Base-by-base conservation (phyloP, 2,329 filamentous ascomycete genomes). In the Botrytis porri region DNA sequence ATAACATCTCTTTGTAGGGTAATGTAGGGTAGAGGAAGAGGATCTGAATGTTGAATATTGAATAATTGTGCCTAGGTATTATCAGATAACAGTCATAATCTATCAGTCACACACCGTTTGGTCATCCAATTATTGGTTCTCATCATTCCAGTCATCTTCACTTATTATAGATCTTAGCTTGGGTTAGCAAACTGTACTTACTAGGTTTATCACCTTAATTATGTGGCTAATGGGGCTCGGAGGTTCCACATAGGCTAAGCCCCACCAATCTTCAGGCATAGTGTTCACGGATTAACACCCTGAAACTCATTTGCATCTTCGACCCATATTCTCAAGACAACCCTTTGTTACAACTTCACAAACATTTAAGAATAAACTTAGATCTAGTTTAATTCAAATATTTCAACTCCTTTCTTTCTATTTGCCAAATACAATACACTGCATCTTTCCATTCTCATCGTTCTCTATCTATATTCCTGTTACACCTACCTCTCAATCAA, bases 241-340 rank as follows among this genome's bases (percentile, higher is more conserved):
- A 57, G 20, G 65, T 32, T 69, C 37, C 48, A 57, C 32, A 69
- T 57, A 8, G 35, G 35, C 48, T 57, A 57, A 67, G 65, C 65
- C 65, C 65, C 65, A 67, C 48, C 54, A n/a, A n/a, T 41, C 48
- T 54, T 67, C 35, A 67, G 65, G 65, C n/a, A 57, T 39, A n/a
- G 51, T 60, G 48, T 66, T 45, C 20, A 60, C 32, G 41, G 25
- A 32, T 72, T 29, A 16, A 57, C 9, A 57, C 65, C 48, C 65
- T 67, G 65, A 67, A 67, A 67, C 65, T 67, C 65, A 57, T 57
- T 57, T 57, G 65, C n/a, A 57, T 67, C 65, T 67, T 67, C 35
- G 65, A 57, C 65, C 65, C 65, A 57, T 57, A 66, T 57, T 57
- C 48, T 29, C 48, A 67, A 73, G 66, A 72, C 67, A 61, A 70